These are phyloP conservation scores for Mycena latifolia DNA, from an alignment of 768 basidiomycete genomes.

Conservation along the genomic window DNA sequence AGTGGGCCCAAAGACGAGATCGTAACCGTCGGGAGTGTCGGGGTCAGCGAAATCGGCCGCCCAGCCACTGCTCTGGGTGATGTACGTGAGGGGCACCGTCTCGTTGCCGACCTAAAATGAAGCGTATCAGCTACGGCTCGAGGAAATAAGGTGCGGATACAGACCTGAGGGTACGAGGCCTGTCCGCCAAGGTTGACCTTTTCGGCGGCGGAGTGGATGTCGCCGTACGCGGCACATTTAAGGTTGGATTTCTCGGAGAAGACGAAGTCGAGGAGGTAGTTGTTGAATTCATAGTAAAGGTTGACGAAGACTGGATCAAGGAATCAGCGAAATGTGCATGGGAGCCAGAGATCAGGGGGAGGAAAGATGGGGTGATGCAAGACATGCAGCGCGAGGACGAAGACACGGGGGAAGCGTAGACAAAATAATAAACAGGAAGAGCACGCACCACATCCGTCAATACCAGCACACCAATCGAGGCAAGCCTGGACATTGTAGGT, in stretches of 20 bases:
- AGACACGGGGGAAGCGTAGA: too few species aligned
- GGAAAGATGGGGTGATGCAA: too few species aligned
- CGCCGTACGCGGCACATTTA: constrained; percentile 61
- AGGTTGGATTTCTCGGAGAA: constrained; percentile 56
- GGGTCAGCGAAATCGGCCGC: constrained; percentile 54
- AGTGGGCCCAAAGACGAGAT: constrained; percentile 58
- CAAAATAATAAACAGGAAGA: background rate
- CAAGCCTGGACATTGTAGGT: constrained; percentile 61
- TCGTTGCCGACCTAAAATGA: constrained; percentile 35
- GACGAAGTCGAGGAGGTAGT: constrained; percentile 53
- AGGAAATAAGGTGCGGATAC: constrained; percentile 18
- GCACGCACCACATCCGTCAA: constrained; percentile 56
- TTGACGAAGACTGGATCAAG: constrained; percentile 57
- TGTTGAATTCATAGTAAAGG: constrained; percentile 63
- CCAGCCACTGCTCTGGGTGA: constrained; percentile 59
- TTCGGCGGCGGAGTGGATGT: constrained; percentile 56
- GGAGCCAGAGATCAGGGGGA: background rate
- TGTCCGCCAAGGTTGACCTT: constrained; percentile 62
- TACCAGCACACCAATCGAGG: constrained; percentile 52
- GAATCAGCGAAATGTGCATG: background rate
- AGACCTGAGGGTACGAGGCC: constrained; percentile 46
- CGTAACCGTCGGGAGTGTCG: constrained; percentile 56
- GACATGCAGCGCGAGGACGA: too few species aligned
- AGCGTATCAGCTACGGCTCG: constrained; percentile 22
- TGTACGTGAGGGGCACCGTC: constrained; percentile 48